These are phyloP conservation scores for Tylopilus sp. DNA, from an alignment of 768 basidiomycete species.

Conservation along the genomic window DNA sequence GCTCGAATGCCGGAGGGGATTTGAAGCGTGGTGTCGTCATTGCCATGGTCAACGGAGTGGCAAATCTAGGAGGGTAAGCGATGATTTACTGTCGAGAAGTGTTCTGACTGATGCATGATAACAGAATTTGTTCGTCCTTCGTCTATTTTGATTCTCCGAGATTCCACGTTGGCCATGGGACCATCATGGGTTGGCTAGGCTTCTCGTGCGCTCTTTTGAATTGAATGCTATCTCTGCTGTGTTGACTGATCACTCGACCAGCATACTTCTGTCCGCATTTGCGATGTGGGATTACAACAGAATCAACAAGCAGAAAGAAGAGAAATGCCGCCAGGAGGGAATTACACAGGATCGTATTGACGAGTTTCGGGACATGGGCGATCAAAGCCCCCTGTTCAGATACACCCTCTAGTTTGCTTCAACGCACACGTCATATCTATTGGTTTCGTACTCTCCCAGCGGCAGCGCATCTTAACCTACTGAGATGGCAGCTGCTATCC, in stretches of 20 bases:
- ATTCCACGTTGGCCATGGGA: slow-evolving; percentile 37
- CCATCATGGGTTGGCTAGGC: slow-evolving; percentile 33
- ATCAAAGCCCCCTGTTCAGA: slow-evolving; percentile 54
- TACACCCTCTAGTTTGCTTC: slow-evolving; percentile 19
- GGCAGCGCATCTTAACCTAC: no score
- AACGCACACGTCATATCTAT: background rate
- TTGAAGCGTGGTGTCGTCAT: slow-evolving; percentile 48
- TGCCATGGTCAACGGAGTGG: slow-evolving; percentile 43
- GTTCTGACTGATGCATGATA: background rate
- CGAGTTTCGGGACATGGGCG: slow-evolving; percentile 47
- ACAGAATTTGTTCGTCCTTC: slow-evolving; percentile 40
- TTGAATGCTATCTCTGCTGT: slow-evolving; percentile 17
- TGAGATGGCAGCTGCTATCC: background rate
- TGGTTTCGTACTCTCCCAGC: no score
- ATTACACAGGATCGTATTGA: slow-evolving; percentile 38
- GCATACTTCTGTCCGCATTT: slow-evolving; percentile 39
- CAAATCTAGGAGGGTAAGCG: slow-evolving; percentile 46
- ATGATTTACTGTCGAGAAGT: slow-evolving; percentile 13
- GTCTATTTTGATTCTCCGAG: slow-evolving; percentile 37
- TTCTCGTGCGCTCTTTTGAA: slow-evolving; percentile 29
- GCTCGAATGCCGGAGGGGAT: slow-evolving; percentile 56
- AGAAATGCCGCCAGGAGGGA: slow-evolving; percentile 38
- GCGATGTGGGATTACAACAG: slow-evolving; percentile 48
- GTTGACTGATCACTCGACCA: slow-evolving; percentile 30
- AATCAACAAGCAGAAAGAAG: slow-evolving; percentile 47